These are phyloP conservation scores for Tubosaeta brunneosetosa DNA, from an alignment of 768 basidiomycete species.

Conservation along the genomic window DNA sequence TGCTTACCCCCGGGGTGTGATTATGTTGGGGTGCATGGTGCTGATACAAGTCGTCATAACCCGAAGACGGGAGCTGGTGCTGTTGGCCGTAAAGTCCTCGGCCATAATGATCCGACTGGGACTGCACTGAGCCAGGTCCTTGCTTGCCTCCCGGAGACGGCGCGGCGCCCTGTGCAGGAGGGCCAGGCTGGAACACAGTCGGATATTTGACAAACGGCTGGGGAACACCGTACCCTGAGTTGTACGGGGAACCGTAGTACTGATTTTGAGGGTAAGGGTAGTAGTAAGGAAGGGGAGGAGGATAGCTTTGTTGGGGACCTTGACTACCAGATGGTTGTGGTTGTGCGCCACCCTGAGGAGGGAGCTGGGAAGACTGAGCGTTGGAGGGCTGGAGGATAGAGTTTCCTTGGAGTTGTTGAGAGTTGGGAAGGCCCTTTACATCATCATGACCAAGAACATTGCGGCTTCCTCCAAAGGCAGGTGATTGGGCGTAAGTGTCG, in stretches of 20 bases:
- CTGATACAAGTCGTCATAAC: conserved; percentile 51
- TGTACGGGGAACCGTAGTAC: conserved; percentile 71
- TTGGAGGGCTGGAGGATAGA: conserved; percentile 49
- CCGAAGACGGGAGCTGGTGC: conserved; percentile 39
- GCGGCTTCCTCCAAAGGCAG: conserved; percentile 55
- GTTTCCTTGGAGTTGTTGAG: conserved; percentile 52
- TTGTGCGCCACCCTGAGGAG: conserved; percentile 45
- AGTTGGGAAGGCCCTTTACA: conserved; percentile 60
- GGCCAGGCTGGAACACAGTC: conserved; percentile 67
- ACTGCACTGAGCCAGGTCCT: conserved; percentile 49
- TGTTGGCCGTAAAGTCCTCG: conserved; percentile 66
- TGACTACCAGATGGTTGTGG: conserved; percentile 58
- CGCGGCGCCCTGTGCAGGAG: conserved; percentile 61
- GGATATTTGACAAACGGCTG: conserved; percentile 77
- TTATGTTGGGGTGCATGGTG: conserved; percentile 56
- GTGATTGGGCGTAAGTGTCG: conserved; percentile 64
- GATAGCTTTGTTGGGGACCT: conserved; percentile 61
- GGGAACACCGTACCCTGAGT: conserved; percentile 49
- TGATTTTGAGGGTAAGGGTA: conserved; percentile 73
- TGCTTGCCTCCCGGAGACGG: conserved; percentile 67
- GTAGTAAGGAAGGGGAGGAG: conserved; percentile 58
- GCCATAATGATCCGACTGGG: conserved; percentile 55
- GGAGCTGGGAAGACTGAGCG: conserved; percentile 50
- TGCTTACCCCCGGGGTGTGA: conserved; percentile 42
- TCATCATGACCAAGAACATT: conserved; percentile 71